Conservation (phyloP, 2,329 filamentous ascomycete genomes). For the Anisogramma anomala region DNA sequence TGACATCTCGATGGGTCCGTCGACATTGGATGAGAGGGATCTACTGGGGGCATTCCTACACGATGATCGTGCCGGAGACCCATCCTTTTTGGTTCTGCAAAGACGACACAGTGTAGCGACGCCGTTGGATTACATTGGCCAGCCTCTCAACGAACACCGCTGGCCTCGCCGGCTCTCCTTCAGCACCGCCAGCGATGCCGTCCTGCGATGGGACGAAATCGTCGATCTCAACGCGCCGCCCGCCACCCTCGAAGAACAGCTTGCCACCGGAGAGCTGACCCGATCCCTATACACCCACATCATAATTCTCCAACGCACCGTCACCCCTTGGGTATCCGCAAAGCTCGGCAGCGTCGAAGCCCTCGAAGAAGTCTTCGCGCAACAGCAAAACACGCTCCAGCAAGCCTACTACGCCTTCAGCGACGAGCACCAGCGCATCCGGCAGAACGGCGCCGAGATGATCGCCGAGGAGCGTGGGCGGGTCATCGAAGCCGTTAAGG, state of each 20-base stretch:
- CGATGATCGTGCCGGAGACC: slow-evolving; percentile 34
- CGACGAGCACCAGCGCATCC: slow-evolving; percentile 58
- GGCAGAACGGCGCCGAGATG: slow-evolving; percentile 55
- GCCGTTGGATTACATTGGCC: slow-evolving; percentile 21
- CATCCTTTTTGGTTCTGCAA: slow-evolving; percentile 38
- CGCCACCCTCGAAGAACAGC: slow-evolving; percentile 23
- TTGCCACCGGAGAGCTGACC: slow-evolving; percentile 39
- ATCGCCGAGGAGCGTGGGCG: slow-evolving; percentile 56
- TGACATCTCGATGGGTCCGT: slow-evolving; percentile 46
- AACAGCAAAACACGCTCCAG: slow-evolving; percentile 55
- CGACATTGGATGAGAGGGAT: slow-evolving; percentile 47
- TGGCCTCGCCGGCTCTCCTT: slow-evolving; percentile 68
- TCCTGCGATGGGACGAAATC: slow-evolving; percentile 54
- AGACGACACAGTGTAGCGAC: slow-evolving; percentile 49
- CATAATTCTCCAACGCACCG: slow-evolving; percentile 35
- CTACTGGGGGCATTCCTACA: slow-evolving; percentile 41
- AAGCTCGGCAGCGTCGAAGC: slow-evolving; percentile 45
- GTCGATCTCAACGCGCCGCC: slow-evolving; percentile 23
- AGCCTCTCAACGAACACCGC: slow-evolving; percentile 40
- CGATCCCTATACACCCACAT: slow-evolving; percentile 43
- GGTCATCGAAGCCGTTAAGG: slow-evolving; percentile 60
- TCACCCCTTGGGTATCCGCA: slow-evolving; percentile 49
- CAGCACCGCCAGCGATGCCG: slow-evolving; percentile 61
- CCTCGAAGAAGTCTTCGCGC: slow-evolving; percentile 50
- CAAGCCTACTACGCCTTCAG: slow-evolving; percentile 56